Evolutionary conservation across 169 alveolate species (phyloP), one percentile per base, ranked within the genome.

Genomic region (Eimeria maxima): DNA sequence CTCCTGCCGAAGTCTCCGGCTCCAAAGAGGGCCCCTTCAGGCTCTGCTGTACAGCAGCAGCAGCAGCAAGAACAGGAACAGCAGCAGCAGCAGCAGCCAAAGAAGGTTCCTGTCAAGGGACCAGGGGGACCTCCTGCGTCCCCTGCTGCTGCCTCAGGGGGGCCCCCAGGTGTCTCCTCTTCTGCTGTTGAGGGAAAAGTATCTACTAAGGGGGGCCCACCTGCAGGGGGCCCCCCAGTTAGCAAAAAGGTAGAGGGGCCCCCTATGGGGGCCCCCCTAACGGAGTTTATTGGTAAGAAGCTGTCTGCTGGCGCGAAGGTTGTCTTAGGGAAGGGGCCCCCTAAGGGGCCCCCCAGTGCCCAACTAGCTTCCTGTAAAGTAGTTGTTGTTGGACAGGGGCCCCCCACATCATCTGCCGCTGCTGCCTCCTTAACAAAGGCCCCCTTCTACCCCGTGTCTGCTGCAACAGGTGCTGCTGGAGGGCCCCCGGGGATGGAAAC

Each of bases 261-360:
- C 74, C 74, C 74, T 10, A 4, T 8, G 20, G 20, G 74, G 74
- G 74, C 80, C 44, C 80, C 38, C 47, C 80, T 27, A 16, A 8
- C 80, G 4, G 47, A 69, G 7, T 5, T n/a, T 3, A 69, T n/a
- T 7, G 80, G 45, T 33, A n/a, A 27, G 18, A n/a, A 33, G 22
- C 80, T n/a, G 47, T 33, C 80, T 6, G 45, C 11, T 4, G 80
- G 80, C 80, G 6, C 38, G 10, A n/a, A 27, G 38, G 47, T n/a
- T 24, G 47, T 33, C 45, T 33, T 69, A n/a, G 45, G 38, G 80
- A 33, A 33, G 80, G 80, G 80, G 80, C 80, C 80, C 80, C 80
- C 80, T 11, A 69, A 69, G 80, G 45, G 80, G 80, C 80, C 67
- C 67, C 67, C 67, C 22, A 57, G 67, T 18, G 67, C 3, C 3